Conservation (phyloP, 2,329 filamentous ascomycete genomes). For the Boeremia lycopersici region DNA sequence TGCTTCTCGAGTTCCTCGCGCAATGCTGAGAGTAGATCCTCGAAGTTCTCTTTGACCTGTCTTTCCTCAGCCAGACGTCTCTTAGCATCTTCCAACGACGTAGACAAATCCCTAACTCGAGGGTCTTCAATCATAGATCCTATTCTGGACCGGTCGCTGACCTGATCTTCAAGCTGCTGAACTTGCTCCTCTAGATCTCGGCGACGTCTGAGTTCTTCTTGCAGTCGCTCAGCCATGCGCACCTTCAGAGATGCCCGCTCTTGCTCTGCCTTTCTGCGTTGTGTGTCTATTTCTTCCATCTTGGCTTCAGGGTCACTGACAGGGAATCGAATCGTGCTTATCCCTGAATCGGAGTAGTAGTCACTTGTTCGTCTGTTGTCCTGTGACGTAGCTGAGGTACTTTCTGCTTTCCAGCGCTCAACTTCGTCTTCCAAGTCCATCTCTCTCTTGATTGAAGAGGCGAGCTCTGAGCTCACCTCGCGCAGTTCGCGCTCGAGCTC, state of each 20-base stretch:
- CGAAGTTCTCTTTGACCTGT: slow-evolving; percentile 88
- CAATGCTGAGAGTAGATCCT: slow-evolving; percentile 85
- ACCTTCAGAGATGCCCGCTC: slow-evolving; percentile 86
- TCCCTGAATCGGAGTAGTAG: slow-evolving; percentile 96
- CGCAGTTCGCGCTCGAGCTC: slow-evolving; percentile 95
- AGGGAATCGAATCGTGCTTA: slow-evolving; percentile 79
- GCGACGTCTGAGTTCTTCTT: slow-evolving; percentile 80
- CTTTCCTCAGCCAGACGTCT: slow-evolving; percentile 84
- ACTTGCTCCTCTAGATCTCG: slow-evolving; percentile 83
- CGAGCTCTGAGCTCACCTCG: slow-evolving; percentile 90
- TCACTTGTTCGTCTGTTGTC: slow-evolving; percentile 83
- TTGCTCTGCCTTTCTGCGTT: slow-evolving; percentile 84
- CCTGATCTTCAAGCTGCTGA: slow-evolving; percentile 77
- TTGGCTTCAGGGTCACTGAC: slow-evolving; percentile 64
- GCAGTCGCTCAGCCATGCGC: slow-evolving; percentile 82
- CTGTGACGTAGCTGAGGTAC: slow-evolving; percentile 60
- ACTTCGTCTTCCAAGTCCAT: slow-evolving; percentile 96
- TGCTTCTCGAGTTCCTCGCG: slow-evolving; percentile 81
- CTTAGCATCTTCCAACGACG: slow-evolving; percentile 78
- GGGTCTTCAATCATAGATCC: slow-evolving; percentile 45
- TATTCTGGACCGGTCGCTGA: slow-evolving; percentile 50
- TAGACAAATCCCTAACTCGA: slow-evolving; percentile 78
- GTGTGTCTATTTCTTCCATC: slow-evolving; percentile 76
- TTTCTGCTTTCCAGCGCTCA: slow-evolving; percentile 83
- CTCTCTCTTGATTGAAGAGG: slow-evolving; percentile 89